Base-by-base conservation (phyloP, 441 rosid species). In the Biscutella auriculata region DNA sequence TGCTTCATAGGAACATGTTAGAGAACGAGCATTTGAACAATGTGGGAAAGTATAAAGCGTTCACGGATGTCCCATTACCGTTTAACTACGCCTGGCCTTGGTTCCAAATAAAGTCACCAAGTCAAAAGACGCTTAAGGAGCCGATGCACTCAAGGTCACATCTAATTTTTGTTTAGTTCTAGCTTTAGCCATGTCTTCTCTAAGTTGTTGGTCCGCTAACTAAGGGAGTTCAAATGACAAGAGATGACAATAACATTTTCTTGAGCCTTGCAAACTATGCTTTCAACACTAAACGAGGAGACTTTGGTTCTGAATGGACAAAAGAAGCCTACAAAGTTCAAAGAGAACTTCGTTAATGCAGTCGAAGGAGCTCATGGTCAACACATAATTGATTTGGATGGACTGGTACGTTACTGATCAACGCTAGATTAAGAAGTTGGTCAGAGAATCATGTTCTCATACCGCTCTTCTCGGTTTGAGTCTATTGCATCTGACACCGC, bases 291-390 rank as follows among this genome's bases (percentile, higher is more conserved):
- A 6, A 9, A 53, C 3, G 67, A 19, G 23, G 63, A 60, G 34
- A 75, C 79, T 45, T 66, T 73, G 55, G 60, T 72, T 36, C 63
- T 60, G 16, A 78, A 78, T 68, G 69, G 75, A 45, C 42, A 62
- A 62, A 74, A 76, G 27, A 74, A 75, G 75, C 43, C 87, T 79
- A 61, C 72, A 80, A 57, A 80, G 62, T 52, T 83, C 91, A 52
- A 82, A 47, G 56, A 93, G 82, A 72, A 78, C 84, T 72, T 88
- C 97, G 26, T 82, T 83, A 57, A 87, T 77, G 68, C 80, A 73
- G 62, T 87, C 93, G 57, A 93, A 89, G 77, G 45, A 88, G 92
- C 60, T 77, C 74, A 60, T 75, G 80, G 39, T 81, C 86, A 27
- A 19, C 45, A 60, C 85, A 77, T 47, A 83, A 77, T 70, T 77